Percentiles rank a stretch among this genome's conserved stretches.
These are phyloP conservation scores for Pythium rishiriense DNA, from an alignment of 352 stramenopile genomes.

Conservation along the genomic window DNA sequence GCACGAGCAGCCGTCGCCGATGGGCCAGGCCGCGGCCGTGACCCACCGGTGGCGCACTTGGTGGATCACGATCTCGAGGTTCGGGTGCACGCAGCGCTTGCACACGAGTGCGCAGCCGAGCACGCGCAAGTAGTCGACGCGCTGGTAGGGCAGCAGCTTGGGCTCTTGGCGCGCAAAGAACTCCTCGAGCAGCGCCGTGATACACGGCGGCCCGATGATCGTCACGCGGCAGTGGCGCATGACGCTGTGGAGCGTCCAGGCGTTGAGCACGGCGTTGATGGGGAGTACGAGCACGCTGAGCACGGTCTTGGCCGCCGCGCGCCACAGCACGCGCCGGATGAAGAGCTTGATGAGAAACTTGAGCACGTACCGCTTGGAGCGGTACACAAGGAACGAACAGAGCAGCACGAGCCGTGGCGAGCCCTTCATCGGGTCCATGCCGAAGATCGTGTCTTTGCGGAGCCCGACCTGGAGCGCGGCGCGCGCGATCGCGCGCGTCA, in stretches of 20 bases:
- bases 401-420: conserved; percentile 42
- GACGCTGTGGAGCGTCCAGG: conserved; percentile 44
- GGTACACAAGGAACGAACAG: conserved; percentile 47
- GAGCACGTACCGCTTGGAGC: conserved; percentile 52
- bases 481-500: conserved; percentile 44
- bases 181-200: conserved; percentile 35
- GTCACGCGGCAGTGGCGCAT: conserved; percentile 51
- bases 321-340: conserved; percentile 54
- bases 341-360: conserved; percentile 61
- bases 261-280: conserved; percentile 48
- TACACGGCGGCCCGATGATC: conserved; percentile 48
- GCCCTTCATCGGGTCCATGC: conserved; percentile 50
- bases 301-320: conserved; percentile 39
- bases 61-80: conserved; percentile 60
- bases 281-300: conserved; percentile 48
- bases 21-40: conserved; percentile 35
- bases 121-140: conserved; percentile 51
- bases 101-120: conserved; percentile 46
- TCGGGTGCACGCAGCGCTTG: conserved; percentile 52
- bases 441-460: conserved; percentile 46
- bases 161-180: conserved; percentile 33
- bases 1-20: conserved; percentile 35
- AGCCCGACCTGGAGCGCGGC: conserved; percentile 48
- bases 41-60: conserved; percentile 45
- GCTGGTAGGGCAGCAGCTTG: conserved; percentile 36